Conservation (phyloP, 1,284 basidiomycete genomes). For the Xerocomus amazonicus region DNA sequence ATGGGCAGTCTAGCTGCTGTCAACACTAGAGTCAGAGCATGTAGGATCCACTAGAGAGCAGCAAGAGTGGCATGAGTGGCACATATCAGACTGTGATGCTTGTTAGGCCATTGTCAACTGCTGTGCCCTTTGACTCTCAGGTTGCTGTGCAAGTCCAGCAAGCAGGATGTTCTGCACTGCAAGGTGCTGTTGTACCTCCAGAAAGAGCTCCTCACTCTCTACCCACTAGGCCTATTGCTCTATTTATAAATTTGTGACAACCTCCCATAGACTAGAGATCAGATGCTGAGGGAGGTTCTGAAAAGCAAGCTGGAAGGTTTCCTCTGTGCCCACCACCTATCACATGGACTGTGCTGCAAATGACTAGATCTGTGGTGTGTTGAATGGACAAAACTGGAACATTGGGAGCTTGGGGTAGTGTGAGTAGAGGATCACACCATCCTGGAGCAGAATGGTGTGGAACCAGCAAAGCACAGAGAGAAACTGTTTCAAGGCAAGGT, state of each 20-base stretch:
- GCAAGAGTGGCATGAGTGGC: too few relatives aligned
- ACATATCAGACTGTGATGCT: background rate
- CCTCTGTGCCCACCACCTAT: constrained; percentile 15
- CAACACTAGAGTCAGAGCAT: too few relatives aligned
- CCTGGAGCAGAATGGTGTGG: constrained; percentile 24
- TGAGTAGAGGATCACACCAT: constrained; percentile 24
- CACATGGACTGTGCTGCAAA: constrained; percentile 17
- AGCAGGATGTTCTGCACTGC: constrained; percentile 2
- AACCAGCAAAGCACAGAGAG: background rate
- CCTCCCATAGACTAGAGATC: constrained; percentile 5
- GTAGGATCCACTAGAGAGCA: too few relatives aligned
- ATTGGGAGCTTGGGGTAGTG: constrained; percentile 15
- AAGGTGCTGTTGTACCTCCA: constrained; percentile 1
- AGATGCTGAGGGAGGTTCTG: constrained; percentile 15
- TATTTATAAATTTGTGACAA: constrained; percentile 6
- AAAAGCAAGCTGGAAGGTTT: constrained; percentile 13
- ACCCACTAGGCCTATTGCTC: constrained; percentile 7
- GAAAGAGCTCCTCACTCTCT: constrained; percentile 1
- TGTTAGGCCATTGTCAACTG: background rate
- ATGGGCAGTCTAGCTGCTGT: too few relatives aligned
- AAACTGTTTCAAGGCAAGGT: background rate
- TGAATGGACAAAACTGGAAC: constrained; percentile 22
- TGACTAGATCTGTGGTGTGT: constrained; percentile 12
- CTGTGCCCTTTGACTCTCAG: background rate
- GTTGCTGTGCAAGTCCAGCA: background rate